Evolutionary conservation across 2,329 filamentous ascomycete genomes (phyloP).

Genomic region (Amauroascus verrucosus): DNA sequence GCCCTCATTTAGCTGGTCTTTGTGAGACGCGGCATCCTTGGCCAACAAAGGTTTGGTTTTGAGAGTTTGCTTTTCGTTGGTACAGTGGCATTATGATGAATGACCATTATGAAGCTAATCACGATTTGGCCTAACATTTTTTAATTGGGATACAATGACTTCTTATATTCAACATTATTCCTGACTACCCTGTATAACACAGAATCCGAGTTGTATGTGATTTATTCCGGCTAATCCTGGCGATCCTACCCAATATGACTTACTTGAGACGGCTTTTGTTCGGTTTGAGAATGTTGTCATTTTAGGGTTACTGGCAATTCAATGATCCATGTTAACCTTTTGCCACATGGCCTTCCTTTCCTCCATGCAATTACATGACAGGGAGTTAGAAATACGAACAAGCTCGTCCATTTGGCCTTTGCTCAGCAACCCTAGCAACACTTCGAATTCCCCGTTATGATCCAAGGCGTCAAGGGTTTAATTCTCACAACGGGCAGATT

Average conservation of each 20-base stretch:
- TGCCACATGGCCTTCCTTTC: neutral
- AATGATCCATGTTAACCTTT: slow-evolving; percentile 2
- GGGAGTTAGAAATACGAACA: neutral
- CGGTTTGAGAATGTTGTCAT: neutral
- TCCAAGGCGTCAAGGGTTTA: neutral
- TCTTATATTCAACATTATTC: neutral
- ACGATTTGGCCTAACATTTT: neutral
- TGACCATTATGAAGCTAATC: slow-evolving; percentile 3
- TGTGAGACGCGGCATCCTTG: neutral
- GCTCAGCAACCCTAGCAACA: neutral
- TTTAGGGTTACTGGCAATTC: slow-evolving; percentile 1
- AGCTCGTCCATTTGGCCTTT: neutral
- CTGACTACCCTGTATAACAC: neutral
- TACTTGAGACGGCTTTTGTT: neutral
- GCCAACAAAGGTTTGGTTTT: neutral
- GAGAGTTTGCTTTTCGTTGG: neutral
- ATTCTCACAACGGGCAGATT: neutral
- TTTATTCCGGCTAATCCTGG: neutral
- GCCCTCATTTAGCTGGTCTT: neutral
- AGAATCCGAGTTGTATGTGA: neutral
- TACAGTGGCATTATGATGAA: neutral
- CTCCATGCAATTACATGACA: neutral
- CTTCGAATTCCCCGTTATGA: neutral
- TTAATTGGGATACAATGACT: neutral
- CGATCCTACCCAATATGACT: neutral